A percentile compares a stretch with the other conserved stretches of the same genome.
Conservation (phyloP, 352 stramenopile species). For the Globisporangium cylindrosporum region DNA sequence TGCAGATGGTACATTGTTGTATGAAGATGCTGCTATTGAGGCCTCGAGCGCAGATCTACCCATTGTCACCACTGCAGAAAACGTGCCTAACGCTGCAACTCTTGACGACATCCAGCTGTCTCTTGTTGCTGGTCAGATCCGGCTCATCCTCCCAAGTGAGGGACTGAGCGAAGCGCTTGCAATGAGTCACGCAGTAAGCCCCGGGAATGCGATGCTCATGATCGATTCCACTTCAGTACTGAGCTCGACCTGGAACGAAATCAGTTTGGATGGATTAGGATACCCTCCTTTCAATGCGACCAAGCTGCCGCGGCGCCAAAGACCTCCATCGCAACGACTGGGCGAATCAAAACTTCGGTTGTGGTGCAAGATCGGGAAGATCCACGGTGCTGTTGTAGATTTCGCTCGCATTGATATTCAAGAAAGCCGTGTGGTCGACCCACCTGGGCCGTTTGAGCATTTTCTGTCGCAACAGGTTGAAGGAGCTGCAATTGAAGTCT, state of each 20-base stretch:
- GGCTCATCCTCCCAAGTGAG: slow-evolving; percentile 50
- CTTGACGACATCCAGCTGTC: slow-evolving; percentile 37
- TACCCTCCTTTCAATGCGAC: slow-evolving; percentile 80
- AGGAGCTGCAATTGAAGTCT: slow-evolving; percentile 18
- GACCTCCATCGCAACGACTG: slow-evolving; percentile 42
- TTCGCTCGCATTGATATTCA: slow-evolving; percentile 16
- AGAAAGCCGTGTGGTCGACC: neutral
- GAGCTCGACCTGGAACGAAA: slow-evolving; percentile 45
- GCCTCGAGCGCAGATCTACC: neutral
- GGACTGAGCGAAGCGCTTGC: slow-evolving; percentile 30
- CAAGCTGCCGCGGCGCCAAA: slow-evolving; percentile 48
- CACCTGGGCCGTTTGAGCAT: slow-evolving; percentile 32
- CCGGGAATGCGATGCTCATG: slow-evolving; percentile 37
- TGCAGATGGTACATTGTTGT: neutral
- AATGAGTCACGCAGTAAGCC: slow-evolving; percentile 8
- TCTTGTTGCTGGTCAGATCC: slow-evolving; percentile 42
- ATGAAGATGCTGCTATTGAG: neutral
- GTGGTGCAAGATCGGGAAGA: slow-evolving; percentile 43
- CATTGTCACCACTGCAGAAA: neutral
- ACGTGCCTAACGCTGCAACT: neutral
- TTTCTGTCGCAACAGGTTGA: slow-evolving; percentile 22
- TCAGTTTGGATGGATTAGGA: slow-evolving; percentile 63
- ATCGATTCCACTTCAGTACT: slow-evolving; percentile 45
- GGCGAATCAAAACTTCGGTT: slow-evolving; percentile 39
- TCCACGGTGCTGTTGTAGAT: slow-evolving; percentile 37